Base-by-base conservation (phyloP, 805 yeast species). In the Hanseniaspora occidentalis region DNA sequence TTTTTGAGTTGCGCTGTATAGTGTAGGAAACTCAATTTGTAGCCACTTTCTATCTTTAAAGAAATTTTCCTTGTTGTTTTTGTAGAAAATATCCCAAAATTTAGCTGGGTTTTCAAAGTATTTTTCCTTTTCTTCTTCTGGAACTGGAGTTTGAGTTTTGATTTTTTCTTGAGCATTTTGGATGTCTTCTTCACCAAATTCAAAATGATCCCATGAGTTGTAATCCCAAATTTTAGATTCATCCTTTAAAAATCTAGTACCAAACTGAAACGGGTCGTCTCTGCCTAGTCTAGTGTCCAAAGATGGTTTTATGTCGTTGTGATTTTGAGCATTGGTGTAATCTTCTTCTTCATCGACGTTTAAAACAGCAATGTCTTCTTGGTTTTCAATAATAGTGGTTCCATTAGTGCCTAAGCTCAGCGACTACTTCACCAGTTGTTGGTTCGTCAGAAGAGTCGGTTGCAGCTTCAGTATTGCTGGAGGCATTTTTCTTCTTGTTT, bases 21-120 rank as follows among this genome's bases (percentile, higher is more conserved):
- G 61, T 11, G 74, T 64, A 1, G 98, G 98, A 47, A 92, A 92
- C 62, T 92, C 98, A 37, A 89, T 80, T 56, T 84, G 85, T 44
- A 92, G 67, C 98, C 98, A 92, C 54, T 84, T 88, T 50, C 98
- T 70, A 60, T 92, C 96, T 58, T 92, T 92, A 70, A 92, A 92
- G 64, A 92, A 92, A 60, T 89, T 92, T 50, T 84, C 96, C 51
- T 72, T 75, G 60, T 92, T 89, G 56, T 88, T 83, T 50, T 80
- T 79, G 59, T 92, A 92, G 56, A 92, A 92, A 6, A 82, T 72
- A 59, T 92, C 95, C 98, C 98, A 92, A 58, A 79, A 92, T 48
- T 83, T 77, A 6, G 92, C 94, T 0, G 98, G 98, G 48, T 84
- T 83, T 4, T 41, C 44, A 62, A 88, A 86, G 61, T 74, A 92